Evolutionary conservation across 495 filamentous ascomycete species (phyloP).

Genomic region (Penicillium psychrofluorescens): DNA sequence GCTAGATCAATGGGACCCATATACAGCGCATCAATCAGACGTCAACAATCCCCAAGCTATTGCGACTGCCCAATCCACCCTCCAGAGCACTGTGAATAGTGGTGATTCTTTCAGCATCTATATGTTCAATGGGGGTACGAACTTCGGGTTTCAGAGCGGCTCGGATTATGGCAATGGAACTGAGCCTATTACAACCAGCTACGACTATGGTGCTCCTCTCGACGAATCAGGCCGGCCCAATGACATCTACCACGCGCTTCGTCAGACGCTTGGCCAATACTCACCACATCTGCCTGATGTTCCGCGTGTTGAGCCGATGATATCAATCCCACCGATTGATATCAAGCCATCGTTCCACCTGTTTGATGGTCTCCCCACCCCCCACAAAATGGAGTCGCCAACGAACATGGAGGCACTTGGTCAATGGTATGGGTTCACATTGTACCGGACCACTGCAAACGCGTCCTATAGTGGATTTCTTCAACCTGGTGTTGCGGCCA

Average conservation of each 20-base stretch:
- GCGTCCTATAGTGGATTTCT: conserved; percentile 16
- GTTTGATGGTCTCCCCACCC: conserved; percentile 24
- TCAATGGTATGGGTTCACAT: conserved; percentile 31
- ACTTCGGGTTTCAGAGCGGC: conserved; percentile 40
- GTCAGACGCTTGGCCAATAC: conserved; percentile 22
- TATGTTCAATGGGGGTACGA: conserved; percentile 44
- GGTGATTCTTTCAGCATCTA: conserved; percentile 37
- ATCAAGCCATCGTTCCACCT: conserved; percentile 14
- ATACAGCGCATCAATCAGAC: conserved; percentile 19
- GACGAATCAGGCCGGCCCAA: conserved; percentile 41
- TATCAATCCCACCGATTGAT: conserved; percentile 17
- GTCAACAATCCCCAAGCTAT: conserved; percentile 8
- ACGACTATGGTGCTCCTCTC: conserved; percentile 40
- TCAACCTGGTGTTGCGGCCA: conserved; percentile 27
- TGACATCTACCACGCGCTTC: conserved; percentile 29
- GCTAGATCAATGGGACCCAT: conserved; percentile 31
- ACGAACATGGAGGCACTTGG: conserved; percentile 37
- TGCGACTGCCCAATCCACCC: conserved; percentile 18
- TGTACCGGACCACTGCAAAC: conserved; percentile 30
- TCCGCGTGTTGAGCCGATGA: conserved; percentile 19
- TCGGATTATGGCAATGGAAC: conserved; percentile 29
- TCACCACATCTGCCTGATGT: conserved; percentile 15
- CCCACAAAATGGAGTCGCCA: conserved; percentile 1
- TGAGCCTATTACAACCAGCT: conserved; percentile 33
- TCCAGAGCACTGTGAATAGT: conserved; percentile 29